phyloP scores from a whole-genome alignment of 108 stramenopile genomes.

The Schizochytrium sp. region DNA sequence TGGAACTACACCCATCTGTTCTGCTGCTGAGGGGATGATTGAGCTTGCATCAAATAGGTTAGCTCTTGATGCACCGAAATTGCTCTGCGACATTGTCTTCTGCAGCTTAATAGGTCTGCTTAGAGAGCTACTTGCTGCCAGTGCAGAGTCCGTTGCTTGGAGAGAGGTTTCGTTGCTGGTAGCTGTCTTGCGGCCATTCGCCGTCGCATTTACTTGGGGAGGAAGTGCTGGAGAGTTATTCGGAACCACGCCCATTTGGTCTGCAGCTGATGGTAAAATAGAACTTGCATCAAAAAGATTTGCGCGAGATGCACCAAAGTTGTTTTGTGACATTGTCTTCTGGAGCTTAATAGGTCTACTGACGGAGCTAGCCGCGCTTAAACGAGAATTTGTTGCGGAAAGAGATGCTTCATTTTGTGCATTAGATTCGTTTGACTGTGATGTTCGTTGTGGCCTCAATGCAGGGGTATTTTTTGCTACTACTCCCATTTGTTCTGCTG shows the following conservation, averaged over 20 bases:
- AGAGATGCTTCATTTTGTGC: not conserved
- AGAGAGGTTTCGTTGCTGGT: no score
- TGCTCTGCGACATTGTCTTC: not conserved
- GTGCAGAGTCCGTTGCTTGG: no score
- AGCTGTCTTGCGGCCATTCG: no score
- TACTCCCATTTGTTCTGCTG: not conserved
- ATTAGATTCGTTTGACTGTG: no score
- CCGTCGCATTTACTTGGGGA: no score
- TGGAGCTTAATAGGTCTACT: not conserved
- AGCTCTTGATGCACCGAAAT: not conserved
- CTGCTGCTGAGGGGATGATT: not conserved
- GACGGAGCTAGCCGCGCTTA: not conserved
- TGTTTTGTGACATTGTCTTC: not conserved
- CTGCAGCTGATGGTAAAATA: not conserved
- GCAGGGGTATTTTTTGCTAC: not conserved
- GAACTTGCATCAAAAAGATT: slow-evolving; percentile 22
- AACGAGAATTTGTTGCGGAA: not conserved
- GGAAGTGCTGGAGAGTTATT: no score
- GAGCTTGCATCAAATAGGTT: slow-evolving; percentile 1
- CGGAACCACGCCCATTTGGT: not conserved
- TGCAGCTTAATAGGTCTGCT: not conserved
- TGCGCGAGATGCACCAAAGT: slow-evolving; percentile 8
- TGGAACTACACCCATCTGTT: no score
- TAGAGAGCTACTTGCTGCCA: no score
- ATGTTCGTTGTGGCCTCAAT: not conserved